These are phyloP conservation scores for Hyaloscypha variabilis DNA, from an alignment of 495 filamentous ascomycete genomes.

Conservation along the genomic window DNA sequence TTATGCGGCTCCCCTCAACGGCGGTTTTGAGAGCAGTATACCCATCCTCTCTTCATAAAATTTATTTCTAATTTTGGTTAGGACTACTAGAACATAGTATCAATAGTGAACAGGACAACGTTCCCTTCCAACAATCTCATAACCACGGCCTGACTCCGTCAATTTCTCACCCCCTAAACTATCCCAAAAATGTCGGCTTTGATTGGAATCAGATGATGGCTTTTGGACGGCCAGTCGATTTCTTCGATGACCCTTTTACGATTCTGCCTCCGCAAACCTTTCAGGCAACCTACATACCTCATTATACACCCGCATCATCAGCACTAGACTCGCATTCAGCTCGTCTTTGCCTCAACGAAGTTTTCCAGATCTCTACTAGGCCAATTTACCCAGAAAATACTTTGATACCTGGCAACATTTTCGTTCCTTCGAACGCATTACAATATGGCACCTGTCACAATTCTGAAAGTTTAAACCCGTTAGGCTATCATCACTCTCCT, in stretches of 20 bases:
- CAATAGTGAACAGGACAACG: background rate
- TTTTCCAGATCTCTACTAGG: background rate
- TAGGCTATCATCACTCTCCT: background rate
- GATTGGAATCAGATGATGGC: background rate
- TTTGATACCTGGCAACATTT: background rate
- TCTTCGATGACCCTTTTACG: background rate
- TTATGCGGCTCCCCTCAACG: background rate
- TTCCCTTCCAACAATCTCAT: background rate
- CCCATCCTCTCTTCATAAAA: background rate
- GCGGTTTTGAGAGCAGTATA: background rate
- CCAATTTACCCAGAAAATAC: background rate
- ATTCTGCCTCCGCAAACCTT: conserved; percentile 1
- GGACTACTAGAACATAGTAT: conserved; percentile 2
- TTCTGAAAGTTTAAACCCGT: background rate
- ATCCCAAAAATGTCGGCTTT: background rate
- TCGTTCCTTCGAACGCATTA: background rate
- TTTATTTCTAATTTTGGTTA: conserved; percentile 1
- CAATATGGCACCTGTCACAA: background rate
- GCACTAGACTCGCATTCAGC: background rate
- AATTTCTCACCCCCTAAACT: background rate
- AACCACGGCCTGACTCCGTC: background rate
- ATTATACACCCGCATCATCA: background rate
- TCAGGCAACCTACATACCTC: background rate
- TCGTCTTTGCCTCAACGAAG: background rate
- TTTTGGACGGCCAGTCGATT: background rate